Percentiles rank a stretch among this genome's conserved stretches.
phyloP scores from a whole-genome alignment of 352 stramenopile genomes.

The Phytophthora pisi region DNA sequence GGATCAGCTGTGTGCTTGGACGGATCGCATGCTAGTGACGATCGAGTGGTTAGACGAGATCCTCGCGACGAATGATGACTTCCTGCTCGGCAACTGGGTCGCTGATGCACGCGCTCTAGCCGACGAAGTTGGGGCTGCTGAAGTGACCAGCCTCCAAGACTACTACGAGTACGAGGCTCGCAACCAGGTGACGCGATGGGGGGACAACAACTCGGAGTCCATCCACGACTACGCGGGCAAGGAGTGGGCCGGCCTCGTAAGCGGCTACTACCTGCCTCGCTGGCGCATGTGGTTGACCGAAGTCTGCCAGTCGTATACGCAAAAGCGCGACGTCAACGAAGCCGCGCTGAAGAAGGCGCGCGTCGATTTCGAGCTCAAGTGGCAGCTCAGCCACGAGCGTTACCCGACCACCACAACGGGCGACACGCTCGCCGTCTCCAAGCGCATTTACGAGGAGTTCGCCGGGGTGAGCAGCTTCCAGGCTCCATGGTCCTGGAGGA shows the following conservation, averaged over 20 bases:
- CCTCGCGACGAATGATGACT: conserved; percentile 67
- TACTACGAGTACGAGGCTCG: conserved; percentile 87
- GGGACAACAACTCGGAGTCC: conserved; percentile 74
- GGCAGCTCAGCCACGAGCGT: conserved; percentile 61
- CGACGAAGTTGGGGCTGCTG: conserved; percentile 20
- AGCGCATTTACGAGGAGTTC: conserved; percentile 63
- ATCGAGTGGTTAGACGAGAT: conserved; percentile 70
- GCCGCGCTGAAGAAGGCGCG: conserved; percentile 47
- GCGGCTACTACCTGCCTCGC: conserved; percentile 68
- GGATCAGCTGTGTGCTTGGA: conserved; percentile 45
- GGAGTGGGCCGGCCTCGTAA: conserved; percentile 74
- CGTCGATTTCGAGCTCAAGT: conserved; percentile 76
- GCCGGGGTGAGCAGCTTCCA: conserved; percentile 14
- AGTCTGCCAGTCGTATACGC: conserved; percentile 68
- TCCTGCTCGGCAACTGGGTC: conserved; percentile 77
- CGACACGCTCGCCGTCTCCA: conserved; percentile 57
- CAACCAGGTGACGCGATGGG: conserved; percentile 83
- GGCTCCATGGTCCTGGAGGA: conserved; percentile 13
- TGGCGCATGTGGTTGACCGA: conserved; percentile 79
- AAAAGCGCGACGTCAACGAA: conserved; percentile 63
- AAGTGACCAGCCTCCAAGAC: conserved; percentile 30
- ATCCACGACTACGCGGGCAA: conserved; percentile 83
- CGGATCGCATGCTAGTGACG: conserved; percentile 49
- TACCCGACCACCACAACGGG: conserved; percentile 57
- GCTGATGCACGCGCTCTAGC: conserved; percentile 58